A percentile compares a stretch with the other conserved stretches of the same genome.
These are phyloP conservation scores for Plasmodium cynomolgi DNA, from an alignment of 169 alveolate genomes.

Conservation along the genomic window DNA sequence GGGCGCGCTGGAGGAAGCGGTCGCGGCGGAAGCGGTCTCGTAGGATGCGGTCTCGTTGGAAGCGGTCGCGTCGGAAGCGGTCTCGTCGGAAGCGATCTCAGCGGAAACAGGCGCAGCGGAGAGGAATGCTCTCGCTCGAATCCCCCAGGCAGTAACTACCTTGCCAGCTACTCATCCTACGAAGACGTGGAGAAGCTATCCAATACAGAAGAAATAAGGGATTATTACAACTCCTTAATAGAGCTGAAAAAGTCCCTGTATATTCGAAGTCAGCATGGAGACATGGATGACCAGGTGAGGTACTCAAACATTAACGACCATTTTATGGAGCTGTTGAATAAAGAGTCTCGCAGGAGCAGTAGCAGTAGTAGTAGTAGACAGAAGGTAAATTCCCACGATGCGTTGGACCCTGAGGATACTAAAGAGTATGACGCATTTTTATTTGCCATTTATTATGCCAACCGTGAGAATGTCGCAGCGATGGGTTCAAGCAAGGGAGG, in stretches of 20 bases:
- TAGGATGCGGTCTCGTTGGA: too few relatives aligned
- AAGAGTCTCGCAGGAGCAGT: conserved; percentile 8
- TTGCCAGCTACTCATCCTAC: neutral
- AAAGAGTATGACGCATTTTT: neutral
- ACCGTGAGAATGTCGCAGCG: neutral
- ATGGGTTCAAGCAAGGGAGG: neutral
- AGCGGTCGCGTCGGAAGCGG: neutral
- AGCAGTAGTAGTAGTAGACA: neutral
- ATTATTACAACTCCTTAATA: conserved; percentile 15
- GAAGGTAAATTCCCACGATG: neutral
- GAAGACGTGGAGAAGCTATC: conserved; percentile 12
- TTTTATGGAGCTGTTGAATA: conserved; percentile 31
- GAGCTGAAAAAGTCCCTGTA: conserved; percentile 32
- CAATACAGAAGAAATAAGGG: conserved; percentile 8
- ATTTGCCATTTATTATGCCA: conserved; percentile 28
- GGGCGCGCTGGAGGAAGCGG: too few relatives aligned
- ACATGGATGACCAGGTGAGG: conserved; percentile 12
- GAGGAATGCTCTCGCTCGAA: neutral
- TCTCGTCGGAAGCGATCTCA: too few relatives aligned
- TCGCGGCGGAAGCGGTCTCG: neutral
- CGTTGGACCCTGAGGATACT: neutral
- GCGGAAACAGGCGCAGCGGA: neutral
- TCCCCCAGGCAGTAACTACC: neutral
- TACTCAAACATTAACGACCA: conserved; percentile 28
- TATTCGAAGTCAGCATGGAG: neutral